phyloP scores from a whole-genome alignment of 2,329 filamentous ascomycete species.

The Pleomassaria siparia region DNA sequence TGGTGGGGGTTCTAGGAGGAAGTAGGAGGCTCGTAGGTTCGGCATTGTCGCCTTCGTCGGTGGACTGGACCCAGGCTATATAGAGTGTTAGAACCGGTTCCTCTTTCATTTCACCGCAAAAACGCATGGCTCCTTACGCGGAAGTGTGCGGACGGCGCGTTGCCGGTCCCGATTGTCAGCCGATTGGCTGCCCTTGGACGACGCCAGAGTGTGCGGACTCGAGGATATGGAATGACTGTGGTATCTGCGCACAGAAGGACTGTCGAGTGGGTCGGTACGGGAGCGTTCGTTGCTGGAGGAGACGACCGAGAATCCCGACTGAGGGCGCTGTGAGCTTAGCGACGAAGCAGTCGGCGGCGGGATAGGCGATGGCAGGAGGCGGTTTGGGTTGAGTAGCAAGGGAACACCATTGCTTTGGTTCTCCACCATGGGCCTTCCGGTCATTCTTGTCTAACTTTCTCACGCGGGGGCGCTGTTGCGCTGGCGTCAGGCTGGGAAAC shows the following conservation, averaged over 20 bases:
- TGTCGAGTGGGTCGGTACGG: constrained; percentile 29
- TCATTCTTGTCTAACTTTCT: constrained; percentile 28
- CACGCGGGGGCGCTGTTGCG: constrained; percentile 21
- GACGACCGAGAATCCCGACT: constrained; percentile 32
- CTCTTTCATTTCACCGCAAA: background rate
- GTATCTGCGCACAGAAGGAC: constrained; percentile 27
- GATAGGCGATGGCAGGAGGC: constrained; percentile 36
- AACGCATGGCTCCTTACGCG: constrained; percentile 22
- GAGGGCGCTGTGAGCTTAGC: constrained; percentile 31
- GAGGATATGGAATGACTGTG: constrained; percentile 40
- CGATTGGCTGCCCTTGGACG: constrained; percentile 29
- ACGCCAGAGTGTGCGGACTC: constrained; percentile 39
- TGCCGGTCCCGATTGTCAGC: constrained; percentile 36
- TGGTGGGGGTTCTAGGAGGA: constrained; percentile 39
- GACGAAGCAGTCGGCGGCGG: constrained; percentile 33
- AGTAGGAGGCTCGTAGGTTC: constrained; percentile 34
- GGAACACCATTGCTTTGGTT: constrained; percentile 27
- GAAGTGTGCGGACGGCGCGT: constrained; percentile 38
- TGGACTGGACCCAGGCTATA: constrained; percentile 41
- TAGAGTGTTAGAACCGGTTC: constrained; percentile 2
- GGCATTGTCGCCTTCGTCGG: constrained; percentile 39
- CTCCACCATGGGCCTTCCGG: constrained; percentile 32
- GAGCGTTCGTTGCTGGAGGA: constrained; percentile 22
- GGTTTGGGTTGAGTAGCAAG: constrained; percentile 14
- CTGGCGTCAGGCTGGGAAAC: constrained; percentile 1